Evolutionary conservation across 495 filamentous ascomycete genomes (phyloP), one percentile per base, ranked within the genome.

Genomic region (Aspergillus nanangensis): DNA sequence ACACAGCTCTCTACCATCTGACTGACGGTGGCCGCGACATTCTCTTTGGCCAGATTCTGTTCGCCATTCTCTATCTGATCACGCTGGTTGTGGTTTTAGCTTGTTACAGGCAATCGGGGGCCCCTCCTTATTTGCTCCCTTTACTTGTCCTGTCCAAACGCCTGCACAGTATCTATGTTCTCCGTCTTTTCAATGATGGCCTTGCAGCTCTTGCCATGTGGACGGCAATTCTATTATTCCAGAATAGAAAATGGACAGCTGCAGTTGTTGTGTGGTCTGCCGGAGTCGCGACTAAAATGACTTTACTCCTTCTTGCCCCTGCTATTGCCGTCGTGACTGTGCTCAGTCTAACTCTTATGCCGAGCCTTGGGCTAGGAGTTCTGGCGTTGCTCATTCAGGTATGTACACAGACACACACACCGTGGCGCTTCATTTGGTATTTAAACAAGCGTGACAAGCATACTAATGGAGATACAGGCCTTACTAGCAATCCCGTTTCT

Each of bases 161-260:
- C 5, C 72, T 97, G 21, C 93, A 98, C 62, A 95, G 88, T 64
- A 84, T 98, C 36, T 98, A 90, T 61, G 64, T 98, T 47, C 76
- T 98, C 44, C 83, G 93, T 14, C 81, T 90, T 53, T 98, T 98
- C 76, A 98, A 98, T 67, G 93, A 98, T 72, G 84, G 88, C 45
- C 85, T 94, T 53, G 88, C 91, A 7, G 74, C 86, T 20, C 71
- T 90, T 45, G 84, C 84, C 43, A 79, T 97, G 57, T 96, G 86
- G 76, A 54, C 83, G 22, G 82, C 88, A 19, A 85, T 96, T 32
- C 88, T 84, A 58, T 63, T 78, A 31, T 87, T 87, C 58, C 85
- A 95, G 66, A 72, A 71, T 42, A 75, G 82, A 11, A 62, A 76
- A 15, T 96, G 86, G 82, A 80, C 81, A 8, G 44, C 82, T 1